Percentiles rank a stretch among this genome's conserved stretches.
phyloP scores from a whole-genome alignment of 2,329 filamentous ascomycete genomes.

The Exophiala dermatitidis region DNA sequence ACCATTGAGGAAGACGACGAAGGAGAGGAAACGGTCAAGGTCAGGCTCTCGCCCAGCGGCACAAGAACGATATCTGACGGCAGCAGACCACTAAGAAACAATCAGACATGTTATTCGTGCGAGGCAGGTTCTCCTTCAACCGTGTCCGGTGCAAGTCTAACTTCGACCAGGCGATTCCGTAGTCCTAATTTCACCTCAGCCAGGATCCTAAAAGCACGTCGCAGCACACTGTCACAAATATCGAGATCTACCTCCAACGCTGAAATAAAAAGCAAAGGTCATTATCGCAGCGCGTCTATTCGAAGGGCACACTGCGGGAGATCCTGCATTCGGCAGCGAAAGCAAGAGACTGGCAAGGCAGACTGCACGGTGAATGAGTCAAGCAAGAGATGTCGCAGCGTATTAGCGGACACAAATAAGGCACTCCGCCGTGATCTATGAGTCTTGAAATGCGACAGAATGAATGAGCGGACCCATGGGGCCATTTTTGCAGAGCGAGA shows the following conservation, averaged over 20 bases:
- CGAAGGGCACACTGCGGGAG: no score
- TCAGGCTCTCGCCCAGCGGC: slow-evolving; percentile 32
- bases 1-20: slow-evolving; percentile 83
- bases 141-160: slow-evolving; percentile 12
- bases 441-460: no score
- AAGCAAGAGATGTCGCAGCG: no score
- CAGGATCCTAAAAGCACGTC: slow-evolving; percentile 29
- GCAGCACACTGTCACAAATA: background rate
- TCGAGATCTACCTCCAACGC: background rate
- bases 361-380: no score
- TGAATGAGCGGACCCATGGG: no score
- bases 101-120: slow-evolving; percentile 96
- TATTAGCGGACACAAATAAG: no score
- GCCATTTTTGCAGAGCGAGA: no score
- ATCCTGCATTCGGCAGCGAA: no score
- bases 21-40: slow-evolving; percentile 65
- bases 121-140: slow-evolving; percentile 55
- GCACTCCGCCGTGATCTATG: no score
- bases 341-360: no score
- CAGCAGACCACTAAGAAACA: slow-evolving; percentile 84
- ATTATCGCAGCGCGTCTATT: background rate
- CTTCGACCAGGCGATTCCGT: slow-evolving; percentile 58
- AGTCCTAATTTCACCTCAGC: slow-evolving; percentile 61
- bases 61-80: background rate
- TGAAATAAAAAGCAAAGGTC: background rate